phyloP scores from a whole-genome alignment of 169 alveolate genomes.

The Eimeria praecox region DNA sequence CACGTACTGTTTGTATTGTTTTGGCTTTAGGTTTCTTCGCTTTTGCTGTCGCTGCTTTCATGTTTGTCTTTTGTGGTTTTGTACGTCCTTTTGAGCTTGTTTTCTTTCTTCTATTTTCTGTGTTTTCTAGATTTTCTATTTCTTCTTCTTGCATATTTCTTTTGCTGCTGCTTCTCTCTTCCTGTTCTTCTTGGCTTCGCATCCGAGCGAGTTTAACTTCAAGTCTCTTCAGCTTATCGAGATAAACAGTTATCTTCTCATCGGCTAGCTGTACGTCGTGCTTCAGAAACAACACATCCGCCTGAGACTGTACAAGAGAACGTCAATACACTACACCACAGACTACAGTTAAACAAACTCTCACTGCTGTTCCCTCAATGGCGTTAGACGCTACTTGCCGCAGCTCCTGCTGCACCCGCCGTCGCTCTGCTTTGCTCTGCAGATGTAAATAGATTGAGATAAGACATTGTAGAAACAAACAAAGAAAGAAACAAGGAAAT shows the following conservation, averaged over 20 bases:
- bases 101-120: not conserved
- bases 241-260: slow-evolving; percentile 40
- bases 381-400: slow-evolving; percentile 74
- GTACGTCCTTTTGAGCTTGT: not conserved
- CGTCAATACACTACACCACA: no score
- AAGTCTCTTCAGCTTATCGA: slow-evolving; percentile 35
- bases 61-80: not conserved
- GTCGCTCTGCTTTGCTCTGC: slow-evolving; percentile 72
- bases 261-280: slow-evolving; percentile 65
- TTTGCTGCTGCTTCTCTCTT: not conserved
- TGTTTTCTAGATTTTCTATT: not conserved
- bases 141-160: not conserved
- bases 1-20: not conserved
- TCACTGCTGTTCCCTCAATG: slow-evolving; percentile 56
- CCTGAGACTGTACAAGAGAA: slow-evolving; percentile 46
- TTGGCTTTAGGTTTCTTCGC: no score
- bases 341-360: not conserved
- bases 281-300: slow-evolving; percentile 59
- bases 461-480: not conserved
- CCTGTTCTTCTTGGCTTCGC: not conserved
- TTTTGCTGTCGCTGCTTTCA: not conserved
- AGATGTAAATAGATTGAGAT: not conserved
- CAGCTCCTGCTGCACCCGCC: slow-evolving; percentile 72
- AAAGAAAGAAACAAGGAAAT: not conserved
- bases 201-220: not conserved